phyloP scores from a whole-genome alignment of 805 yeast species.

The Pichia nakasei region DNA sequence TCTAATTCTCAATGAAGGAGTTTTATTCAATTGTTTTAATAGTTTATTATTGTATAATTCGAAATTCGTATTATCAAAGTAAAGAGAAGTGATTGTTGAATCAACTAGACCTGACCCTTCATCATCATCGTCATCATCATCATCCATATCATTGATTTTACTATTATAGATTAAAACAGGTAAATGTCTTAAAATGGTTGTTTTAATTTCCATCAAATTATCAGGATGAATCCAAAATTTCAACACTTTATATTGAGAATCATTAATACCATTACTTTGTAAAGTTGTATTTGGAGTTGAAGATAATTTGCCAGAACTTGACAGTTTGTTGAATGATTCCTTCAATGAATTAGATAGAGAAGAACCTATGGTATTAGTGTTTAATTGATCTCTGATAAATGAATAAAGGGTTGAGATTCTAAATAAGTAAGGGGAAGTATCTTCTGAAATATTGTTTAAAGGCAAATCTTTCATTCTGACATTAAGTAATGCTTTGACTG shows the following conservation, averaged over 20 bases:
- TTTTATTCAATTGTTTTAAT: slow-evolving; percentile 48
- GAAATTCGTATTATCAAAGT: slow-evolving; percentile 77
- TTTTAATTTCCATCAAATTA: slow-evolving; percentile 92
- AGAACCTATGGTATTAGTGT: slow-evolving; percentile 23
- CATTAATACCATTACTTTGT: slow-evolving; percentile 10
- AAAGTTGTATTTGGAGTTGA: slow-evolving; percentile 26
- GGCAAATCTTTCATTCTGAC: slow-evolving; percentile 85
- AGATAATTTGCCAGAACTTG: slow-evolving; percentile 30
- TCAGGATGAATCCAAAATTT: slow-evolving; percentile 98
- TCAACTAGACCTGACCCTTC: slow-evolving; percentile 50
- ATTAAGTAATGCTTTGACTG: slow-evolving; percentile 83
- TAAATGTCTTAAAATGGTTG: slow-evolving; percentile 85
- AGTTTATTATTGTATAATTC: slow-evolving; percentile 82
- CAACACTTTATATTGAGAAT: slow-evolving; percentile 44
- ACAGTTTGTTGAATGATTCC: slow-evolving; percentile 39
- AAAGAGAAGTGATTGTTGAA: slow-evolving; percentile 78
- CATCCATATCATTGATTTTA: slow-evolving; percentile 34
- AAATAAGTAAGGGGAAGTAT: slow-evolving; percentile 83
- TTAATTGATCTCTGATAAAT: slow-evolving; percentile 67
- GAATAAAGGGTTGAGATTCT: slow-evolving; percentile 75
- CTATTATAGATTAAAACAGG: slow-evolving; percentile 78
- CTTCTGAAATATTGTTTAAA: slow-evolving; percentile 72
- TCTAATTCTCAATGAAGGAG: slow-evolving; percentile 72
- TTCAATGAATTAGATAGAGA: slow-evolving; percentile 32
- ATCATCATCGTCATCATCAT: slow-evolving; percentile 39